phyloP scores from a whole-genome alignment of 805 yeast species.

The Saccharomycopsis fibuligera region DNA sequence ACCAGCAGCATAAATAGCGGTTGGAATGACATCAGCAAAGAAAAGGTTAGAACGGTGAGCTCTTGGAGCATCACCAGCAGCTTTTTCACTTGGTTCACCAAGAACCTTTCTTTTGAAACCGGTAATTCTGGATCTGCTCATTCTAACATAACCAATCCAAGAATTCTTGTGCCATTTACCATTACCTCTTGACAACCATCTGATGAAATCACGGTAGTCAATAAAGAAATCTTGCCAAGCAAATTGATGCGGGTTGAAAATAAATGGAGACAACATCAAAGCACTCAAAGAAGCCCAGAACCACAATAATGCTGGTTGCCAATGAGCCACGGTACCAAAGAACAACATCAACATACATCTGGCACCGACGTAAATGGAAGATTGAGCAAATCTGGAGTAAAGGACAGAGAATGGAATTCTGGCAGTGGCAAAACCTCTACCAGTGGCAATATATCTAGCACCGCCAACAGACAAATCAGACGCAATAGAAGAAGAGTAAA shows the following conservation, averaged over 20 bases:
- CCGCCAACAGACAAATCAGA: slow-evolving; percentile 84
- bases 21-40: slow-evolving; percentile 74
- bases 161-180: slow-evolving; percentile 58
- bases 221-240: slow-evolving; percentile 61
- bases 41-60: slow-evolving; percentile 74
- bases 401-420: slow-evolving; percentile 66
- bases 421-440: slow-evolving; percentile 88
- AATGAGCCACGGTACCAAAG: slow-evolving; percentile 74
- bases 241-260: slow-evolving; percentile 75
- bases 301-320: slow-evolving; percentile 70
- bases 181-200: slow-evolving; percentile 84
- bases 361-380: slow-evolving; percentile 75
- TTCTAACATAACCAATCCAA: slow-evolving; percentile 73
- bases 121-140: slow-evolving; percentile 80
- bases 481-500: slow-evolving; percentile 72
- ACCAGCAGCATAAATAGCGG: slow-evolving; percentile 61
- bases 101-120: slow-evolving; percentile 78
- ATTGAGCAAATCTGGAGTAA: slow-evolving; percentile 69
- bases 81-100: slow-evolving; percentile 61
- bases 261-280: slow-evolving; percentile 61
- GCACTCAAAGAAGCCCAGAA: slow-evolving; percentile 69
- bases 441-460: slow-evolving; percentile 87
- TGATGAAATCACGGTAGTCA: slow-evolving; percentile 54
- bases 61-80: slow-evolving; percentile 60
- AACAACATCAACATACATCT: slow-evolving; percentile 61